A percentile compares a stretch with the other conserved stretches of the same genome.
Evolutionary conservation across 2,329 filamentous ascomycete genomes (phyloP).

Genomic region (Colletotrichum brevisporum): DNA sequence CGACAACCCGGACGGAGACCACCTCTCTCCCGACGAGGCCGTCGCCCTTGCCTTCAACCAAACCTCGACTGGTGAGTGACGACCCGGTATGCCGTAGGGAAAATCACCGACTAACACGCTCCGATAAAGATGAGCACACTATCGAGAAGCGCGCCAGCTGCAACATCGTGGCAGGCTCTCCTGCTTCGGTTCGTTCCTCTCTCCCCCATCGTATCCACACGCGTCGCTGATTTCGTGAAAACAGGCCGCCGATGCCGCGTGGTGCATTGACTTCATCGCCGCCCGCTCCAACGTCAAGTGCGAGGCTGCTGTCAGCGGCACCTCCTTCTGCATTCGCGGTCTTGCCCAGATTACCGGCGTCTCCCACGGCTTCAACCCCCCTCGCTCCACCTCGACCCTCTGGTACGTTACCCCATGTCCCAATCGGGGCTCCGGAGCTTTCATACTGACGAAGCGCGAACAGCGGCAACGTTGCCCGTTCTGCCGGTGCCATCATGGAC

Average conservation of each 20-base stretch:
- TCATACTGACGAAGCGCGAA: too few species aligned
- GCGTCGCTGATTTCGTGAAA: neutral
- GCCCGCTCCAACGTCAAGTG: constrained; percentile 30
- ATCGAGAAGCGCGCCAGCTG: constrained; percentile 31
- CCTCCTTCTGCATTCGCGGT: constrained; percentile 27
- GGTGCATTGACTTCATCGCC: constrained; percentile 36
- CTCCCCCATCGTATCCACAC: neutral
- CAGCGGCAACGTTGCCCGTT: constrained; percentile 29
- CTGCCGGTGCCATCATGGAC: constrained; percentile 28
- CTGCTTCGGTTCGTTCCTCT: constrained; percentile 18
- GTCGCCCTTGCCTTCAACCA: constrained; percentile 32
- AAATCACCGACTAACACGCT: too few species aligned
- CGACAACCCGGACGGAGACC: constrained; percentile 26
- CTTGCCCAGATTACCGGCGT: constrained; percentile 31
- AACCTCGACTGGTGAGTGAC: constrained; percentile 18
- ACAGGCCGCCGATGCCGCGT: constrained; percentile 30
- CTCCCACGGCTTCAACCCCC: constrained; percentile 19
- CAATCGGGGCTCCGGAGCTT: too few species aligned
- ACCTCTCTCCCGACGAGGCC: constrained; percentile 29
- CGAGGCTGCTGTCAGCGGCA: constrained; percentile 27
- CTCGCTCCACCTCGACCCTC: constrained; percentile 14
- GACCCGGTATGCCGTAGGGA: too few species aligned
- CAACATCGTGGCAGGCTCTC: neutral
- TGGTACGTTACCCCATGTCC: neutral
- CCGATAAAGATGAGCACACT: neutral